Conservation (phyloP, 2,329 filamentous ascomycete genomes). For the Botrytis tulipae region DNA sequence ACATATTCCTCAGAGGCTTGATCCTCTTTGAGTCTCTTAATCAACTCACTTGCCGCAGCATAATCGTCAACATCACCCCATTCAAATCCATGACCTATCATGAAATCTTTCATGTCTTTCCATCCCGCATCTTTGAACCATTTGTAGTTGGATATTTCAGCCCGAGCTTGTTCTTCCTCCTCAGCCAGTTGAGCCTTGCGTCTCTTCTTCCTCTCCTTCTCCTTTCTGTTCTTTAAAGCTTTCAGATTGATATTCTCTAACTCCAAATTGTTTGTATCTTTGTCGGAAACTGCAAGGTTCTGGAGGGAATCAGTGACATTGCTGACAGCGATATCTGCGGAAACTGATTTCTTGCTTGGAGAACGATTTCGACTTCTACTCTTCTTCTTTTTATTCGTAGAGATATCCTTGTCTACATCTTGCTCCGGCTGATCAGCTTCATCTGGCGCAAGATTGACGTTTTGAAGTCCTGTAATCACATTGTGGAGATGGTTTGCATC, state of each 20-base stretch:
- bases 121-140: not conserved
- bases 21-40: not conserved
- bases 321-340: not conserved
- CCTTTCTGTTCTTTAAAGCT: not conserved
- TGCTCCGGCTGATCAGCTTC: not conserved
- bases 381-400: not conserved
- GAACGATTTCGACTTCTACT: not conserved
- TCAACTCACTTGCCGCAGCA: not conserved
- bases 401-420: not conserved
- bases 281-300: not conserved
- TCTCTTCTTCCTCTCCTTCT: constrained; percentile 2
- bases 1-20: not conserved
- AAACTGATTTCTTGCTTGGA: not conserved
- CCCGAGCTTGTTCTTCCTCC: not conserved
- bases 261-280: not conserved
- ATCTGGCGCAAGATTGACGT: not conserved
- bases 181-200: not conserved
- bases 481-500: not conserved
- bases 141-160: not conserved
- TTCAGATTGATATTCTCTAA: not conserved
- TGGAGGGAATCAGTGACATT: not conserved
- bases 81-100: not conserved
- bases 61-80: not conserved
- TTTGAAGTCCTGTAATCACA: not conserved
- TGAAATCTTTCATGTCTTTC: constrained; percentile 3